These are phyloP conservation scores for Phylloporus arenicola DNA, from an alignment of 768 basidiomycete genomes.

Conservation along the genomic window DNA sequence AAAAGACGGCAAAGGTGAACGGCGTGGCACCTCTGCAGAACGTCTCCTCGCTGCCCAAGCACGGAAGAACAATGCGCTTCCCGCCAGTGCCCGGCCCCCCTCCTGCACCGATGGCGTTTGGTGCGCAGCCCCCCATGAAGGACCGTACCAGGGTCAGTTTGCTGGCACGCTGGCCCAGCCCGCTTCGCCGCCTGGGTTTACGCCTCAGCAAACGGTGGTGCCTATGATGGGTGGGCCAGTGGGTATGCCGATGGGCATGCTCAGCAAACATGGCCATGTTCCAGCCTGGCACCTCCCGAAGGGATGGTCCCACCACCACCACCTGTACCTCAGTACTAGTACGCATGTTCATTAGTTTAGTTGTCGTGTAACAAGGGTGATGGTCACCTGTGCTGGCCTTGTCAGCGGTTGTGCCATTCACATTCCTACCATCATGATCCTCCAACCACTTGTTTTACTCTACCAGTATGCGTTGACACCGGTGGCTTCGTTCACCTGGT, in stretches of 20 bases:
- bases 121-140: constrained; percentile 59
- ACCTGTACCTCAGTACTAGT: constrained; percentile 33
- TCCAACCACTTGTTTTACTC: constrained; percentile 42
- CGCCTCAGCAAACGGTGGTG: constrained; percentile 64
- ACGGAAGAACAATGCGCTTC: constrained; percentile 88
- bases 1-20: constrained; percentile 97
- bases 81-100: constrained; percentile 72
- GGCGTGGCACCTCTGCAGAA: constrained; percentile 96
- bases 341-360: constrained; percentile 7
- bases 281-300: constrained; percentile 36
- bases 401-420: neutral
- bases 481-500: constrained; percentile 62
- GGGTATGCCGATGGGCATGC: constrained; percentile 34
- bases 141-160: constrained; percentile 87
- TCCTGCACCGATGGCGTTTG: constrained; percentile 68
- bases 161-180: constrained; percentile 82
- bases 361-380: neutral
- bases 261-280: constrained; percentile 41
- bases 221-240: constrained; percentile 36
- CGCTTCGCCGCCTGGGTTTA: constrained; percentile 76
- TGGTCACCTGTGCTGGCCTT: neutral
- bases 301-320: constrained; percentile 43
- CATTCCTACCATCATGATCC: constrained; percentile 23
- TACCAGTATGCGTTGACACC: constrained; percentile 54
- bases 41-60: constrained; percentile 93